A percentile compares a stretch with the other conserved stretches of the same genome.
Conservation (phyloP, 768 basidiomycete genomes). For the Termitomyces sp. region DNA sequence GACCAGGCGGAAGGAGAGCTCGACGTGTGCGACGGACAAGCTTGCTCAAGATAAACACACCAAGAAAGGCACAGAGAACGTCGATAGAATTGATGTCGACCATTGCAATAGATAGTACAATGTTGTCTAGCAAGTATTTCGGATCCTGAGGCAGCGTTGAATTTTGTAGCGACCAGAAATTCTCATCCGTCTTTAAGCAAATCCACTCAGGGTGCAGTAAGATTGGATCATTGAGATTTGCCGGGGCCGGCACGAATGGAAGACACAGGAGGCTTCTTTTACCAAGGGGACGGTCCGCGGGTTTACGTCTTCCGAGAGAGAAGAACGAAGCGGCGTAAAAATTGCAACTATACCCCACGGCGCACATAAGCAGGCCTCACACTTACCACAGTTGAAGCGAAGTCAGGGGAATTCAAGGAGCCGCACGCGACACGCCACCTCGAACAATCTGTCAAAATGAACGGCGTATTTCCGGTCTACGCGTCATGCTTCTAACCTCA, state of each 20-base stretch:
- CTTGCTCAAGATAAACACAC: constrained; percentile 32
- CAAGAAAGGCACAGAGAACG: constrained; percentile 30
- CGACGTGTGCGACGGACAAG: constrained; percentile 22
- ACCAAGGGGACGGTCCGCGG: constrained; percentile 40
- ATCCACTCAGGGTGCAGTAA: constrained; percentile 28
- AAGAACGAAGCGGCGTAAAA: neutral
- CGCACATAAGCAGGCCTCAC: neutral
- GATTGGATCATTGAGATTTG: constrained; percentile 33
- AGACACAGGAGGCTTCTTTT: constrained; percentile 24
- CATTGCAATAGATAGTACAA: constrained; percentile 23
- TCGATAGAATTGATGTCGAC: constrained; percentile 25
- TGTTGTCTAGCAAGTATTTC: constrained; percentile 16
- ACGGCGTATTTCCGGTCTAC: neutral
- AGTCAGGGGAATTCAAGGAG: neutral
- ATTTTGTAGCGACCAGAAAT: constrained; percentile 16
- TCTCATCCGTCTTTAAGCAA: constrained; percentile 31
- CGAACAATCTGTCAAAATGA: neutral
- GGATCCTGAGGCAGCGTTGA: constrained; percentile 22
- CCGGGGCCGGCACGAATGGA: constrained; percentile 32
- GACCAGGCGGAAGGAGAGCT: constrained; percentile 45
- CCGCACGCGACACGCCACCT: neutral
- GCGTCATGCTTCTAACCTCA: neutral
- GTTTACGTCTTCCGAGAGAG: constrained; percentile 21
- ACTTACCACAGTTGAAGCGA: neutral
- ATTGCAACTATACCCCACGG: neutral